These are phyloP conservation scores for Raphanus hybrid DNA, from an alignment of 441 rosid genomes.

Conservation along the genomic window DNA sequence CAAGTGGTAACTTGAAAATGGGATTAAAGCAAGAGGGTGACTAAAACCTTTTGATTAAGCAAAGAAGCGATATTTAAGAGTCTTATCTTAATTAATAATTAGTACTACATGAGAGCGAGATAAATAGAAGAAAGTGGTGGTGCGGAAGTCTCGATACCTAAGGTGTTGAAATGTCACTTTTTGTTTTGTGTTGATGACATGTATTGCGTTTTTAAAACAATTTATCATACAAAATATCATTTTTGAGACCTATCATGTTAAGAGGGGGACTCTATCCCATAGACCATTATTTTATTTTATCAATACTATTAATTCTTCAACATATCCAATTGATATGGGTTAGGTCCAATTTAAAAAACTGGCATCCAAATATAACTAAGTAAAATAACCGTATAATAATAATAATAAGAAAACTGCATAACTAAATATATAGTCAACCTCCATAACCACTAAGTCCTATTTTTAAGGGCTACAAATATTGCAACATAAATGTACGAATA, in stretches of 20 bases:
- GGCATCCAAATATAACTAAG: no score
- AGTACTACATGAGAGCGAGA: slow-evolving; percentile 15
- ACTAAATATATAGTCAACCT: no score
- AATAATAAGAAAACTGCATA: no score
- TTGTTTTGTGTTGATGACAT: background rate
- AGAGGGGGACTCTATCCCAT: background rate
- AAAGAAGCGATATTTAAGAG: slow-evolving; percentile 22
- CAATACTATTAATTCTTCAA: no score
- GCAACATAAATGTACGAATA: no score
- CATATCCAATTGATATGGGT: no score
- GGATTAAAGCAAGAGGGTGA: slow-evolving; percentile 36
- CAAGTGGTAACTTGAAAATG: slow-evolving; percentile 37
- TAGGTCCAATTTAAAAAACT: no score
- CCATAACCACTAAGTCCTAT: no score
- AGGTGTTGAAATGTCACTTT: slow-evolving; percentile 39
- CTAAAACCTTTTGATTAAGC: slow-evolving; percentile 24
- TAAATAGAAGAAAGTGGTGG: slow-evolving; percentile 31
- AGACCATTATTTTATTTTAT: no score
- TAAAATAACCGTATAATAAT: no score
- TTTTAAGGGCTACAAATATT: no score
- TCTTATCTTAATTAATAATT: slow-evolving; percentile 24
- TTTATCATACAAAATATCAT: slow-evolving; percentile 3
- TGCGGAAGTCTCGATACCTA: slow-evolving; percentile 24
- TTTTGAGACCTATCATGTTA: background rate
- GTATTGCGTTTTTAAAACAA: background rate